Evolutionary conservation across 148 eudicot species (phyloP).

Genomic region (Rhododendron ovatum): DNA sequence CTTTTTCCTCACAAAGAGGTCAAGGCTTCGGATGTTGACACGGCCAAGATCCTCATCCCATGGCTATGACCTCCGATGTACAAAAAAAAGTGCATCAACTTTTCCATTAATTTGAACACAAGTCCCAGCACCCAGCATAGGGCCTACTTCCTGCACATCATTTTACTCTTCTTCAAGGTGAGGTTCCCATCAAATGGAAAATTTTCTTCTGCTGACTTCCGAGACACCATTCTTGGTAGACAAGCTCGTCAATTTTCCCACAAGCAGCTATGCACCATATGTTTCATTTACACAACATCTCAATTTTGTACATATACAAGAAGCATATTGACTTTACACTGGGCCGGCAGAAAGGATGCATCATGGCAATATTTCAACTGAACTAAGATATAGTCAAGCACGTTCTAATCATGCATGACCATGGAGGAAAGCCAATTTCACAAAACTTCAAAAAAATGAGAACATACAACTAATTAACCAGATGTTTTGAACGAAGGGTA

Average conservation of each 20-base stretch:
- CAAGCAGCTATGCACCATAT: neutral
- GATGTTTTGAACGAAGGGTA: conserved; percentile 10
- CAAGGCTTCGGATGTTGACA: neutral
- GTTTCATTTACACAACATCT: neutral
- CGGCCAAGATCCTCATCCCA: neutral
- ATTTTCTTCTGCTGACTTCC: neutral
- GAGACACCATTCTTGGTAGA: neutral
- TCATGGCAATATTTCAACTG: neutral
- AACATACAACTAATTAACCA: neutral
- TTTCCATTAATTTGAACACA: neutral
- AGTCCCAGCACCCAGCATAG: neutral
- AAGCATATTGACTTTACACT: neutral
- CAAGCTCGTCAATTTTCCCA: neutral
- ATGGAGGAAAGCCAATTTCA: neutral
- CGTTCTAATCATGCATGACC: neutral
- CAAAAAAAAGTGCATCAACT: neutral
- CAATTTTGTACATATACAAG: neutral
- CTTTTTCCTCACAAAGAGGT: neutral
- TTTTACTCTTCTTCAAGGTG: neutral
- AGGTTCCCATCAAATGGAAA: neutral
- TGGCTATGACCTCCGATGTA: neutral
- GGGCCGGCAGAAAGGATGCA: neutral
- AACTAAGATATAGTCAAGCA: neutral
- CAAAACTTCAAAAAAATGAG: neutral
- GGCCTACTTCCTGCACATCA: neutral